Evolutionary conservation across 2,329 filamentous ascomycete genomes (phyloP).

Genomic region (Diaporthe sp.): DNA sequence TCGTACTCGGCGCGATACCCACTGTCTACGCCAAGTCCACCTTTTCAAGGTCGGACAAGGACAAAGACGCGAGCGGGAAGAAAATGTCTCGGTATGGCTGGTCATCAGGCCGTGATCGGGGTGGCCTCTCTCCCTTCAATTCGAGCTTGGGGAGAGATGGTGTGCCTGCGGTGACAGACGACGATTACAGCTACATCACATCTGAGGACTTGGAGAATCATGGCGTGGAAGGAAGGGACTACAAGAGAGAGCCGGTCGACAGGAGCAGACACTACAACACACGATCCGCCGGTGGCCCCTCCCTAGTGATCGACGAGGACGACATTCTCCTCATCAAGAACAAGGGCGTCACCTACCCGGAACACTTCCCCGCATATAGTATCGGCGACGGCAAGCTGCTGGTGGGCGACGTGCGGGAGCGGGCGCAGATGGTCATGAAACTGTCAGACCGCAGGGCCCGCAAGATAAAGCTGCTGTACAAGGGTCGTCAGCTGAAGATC

Average conservation of each 20-base stretch:
- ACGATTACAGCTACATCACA: constrained; percentile 87
- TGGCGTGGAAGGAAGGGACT: constrained; percentile 44
- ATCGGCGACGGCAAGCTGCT: constrained; percentile 79
- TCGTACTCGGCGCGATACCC: constrained; percentile 60
- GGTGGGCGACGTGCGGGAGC: constrained; percentile 73
- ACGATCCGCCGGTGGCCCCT: constrained; percentile 38
- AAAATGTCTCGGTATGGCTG: constrained; percentile 66
- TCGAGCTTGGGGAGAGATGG: constrained; percentile 53
- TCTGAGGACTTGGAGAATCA: constrained; percentile 73
- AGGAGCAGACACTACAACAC: constrained; percentile 29
- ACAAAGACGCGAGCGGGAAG: constrained; percentile 36
- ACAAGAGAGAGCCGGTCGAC: constrained; percentile 40
- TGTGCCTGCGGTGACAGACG: constrained; percentile 74
- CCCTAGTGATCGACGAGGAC: constrained; percentile 61
- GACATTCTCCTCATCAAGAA: constrained; percentile 78
- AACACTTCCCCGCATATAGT: constrained; percentile 79
- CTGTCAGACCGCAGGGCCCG: constrained; percentile 62
- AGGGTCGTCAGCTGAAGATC: constrained; percentile 77
- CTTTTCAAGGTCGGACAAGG: constrained; percentile 38
- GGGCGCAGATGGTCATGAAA: constrained; percentile 74
- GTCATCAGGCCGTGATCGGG: constrained; percentile 54
- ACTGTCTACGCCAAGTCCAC: constrained; percentile 41
- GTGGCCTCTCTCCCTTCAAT: constrained; percentile 61
- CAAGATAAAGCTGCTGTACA: constrained; percentile 77
- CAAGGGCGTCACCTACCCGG: constrained; percentile 72